These are phyloP conservation scores for Elymus sibiricus DNA, from an alignment of 176 grass and related monocot species.

Conservation along the genomic window DNA sequence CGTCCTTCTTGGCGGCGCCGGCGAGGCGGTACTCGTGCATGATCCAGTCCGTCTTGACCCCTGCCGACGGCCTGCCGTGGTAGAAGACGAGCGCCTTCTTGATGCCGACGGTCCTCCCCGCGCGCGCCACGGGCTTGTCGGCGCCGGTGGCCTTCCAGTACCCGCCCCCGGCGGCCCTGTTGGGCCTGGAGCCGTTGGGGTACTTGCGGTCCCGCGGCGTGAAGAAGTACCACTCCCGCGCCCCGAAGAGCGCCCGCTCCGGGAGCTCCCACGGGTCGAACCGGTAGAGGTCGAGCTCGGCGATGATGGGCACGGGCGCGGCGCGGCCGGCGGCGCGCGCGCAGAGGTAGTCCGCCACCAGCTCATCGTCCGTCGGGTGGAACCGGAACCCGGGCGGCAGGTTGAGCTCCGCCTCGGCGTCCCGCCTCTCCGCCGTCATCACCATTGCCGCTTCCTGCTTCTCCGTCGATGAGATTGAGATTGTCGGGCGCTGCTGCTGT, in stretches of 20 bases:
- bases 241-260: conserved; percentile 56
- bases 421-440: conserved; percentile 12
- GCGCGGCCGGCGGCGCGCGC: conserved; percentile 18
- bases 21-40: conserved; percentile 89
- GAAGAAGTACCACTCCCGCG: conserved; percentile 94
- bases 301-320: conserved; percentile 54
- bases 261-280: conserved; percentile 79
- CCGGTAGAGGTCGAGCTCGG: conserved; percentile 86
- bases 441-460: not conserved
- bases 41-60: conserved; percentile 91
- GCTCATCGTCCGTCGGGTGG: conserved; percentile 91
- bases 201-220: conserved; percentile 84
- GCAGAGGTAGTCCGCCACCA: conserved; percentile 79
- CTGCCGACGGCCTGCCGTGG: conserved; percentile 54
- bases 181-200: conserved; percentile 73
- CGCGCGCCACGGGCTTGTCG: conserved; percentile 50
- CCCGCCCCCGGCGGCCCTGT: conserved; percentile 43
- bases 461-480: not conserved
- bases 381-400: conserved; percentile 79
- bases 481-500: too few relatives aligned
- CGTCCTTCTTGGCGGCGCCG: conserved; percentile 37
- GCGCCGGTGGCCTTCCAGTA: conserved; percentile 97
- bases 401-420: conserved; percentile 84
- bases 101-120: conserved; percentile 20
- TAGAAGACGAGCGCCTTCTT: conserved; percentile 96